These are phyloP conservation scores for Centaurea solstitialis DNA, from an alignment of 129 eudicot genomes.

Conservation along the genomic window DNA sequence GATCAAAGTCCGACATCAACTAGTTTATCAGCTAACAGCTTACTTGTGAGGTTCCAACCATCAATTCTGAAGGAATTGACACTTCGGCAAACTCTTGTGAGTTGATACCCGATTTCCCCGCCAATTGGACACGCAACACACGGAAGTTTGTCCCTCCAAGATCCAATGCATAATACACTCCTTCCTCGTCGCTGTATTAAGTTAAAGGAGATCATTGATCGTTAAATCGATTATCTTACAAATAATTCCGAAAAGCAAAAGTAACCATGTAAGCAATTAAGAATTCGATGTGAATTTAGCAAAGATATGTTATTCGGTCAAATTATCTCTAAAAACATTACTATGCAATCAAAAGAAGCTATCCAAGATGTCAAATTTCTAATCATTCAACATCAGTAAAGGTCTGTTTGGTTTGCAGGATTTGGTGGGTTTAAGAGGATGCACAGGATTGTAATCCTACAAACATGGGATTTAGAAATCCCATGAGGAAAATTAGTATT, in stretches of 20 bases:
- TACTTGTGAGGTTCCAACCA: slow-evolving; percentile 86
- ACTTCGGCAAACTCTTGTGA: slow-evolving; percentile 82
- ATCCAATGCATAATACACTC: slow-evolving; percentile 88
- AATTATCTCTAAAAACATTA: not conserved
- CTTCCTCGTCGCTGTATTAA: slow-evolving; percentile 68
- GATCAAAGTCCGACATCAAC: not conserved
- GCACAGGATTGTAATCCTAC: too few species aligned
- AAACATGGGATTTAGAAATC: too few species aligned
- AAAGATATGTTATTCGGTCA: not conserved
- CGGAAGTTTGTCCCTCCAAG: slow-evolving; percentile 98
- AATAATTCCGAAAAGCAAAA: not conserved
- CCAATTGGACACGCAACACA: slow-evolving; percentile 80
- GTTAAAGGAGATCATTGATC: not conserved
- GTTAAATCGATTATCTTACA: not conserved
- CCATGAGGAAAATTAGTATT: too few species aligned
- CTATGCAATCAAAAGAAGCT: not conserved
- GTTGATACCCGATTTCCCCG: slow-evolving; percentile 60
- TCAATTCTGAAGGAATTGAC: slow-evolving; percentile 75
- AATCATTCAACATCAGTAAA: too few species aligned
- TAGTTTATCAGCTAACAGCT: not conserved
- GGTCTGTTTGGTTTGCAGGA: not conserved
- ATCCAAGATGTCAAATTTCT: not conserved
- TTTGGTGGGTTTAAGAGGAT: too few species aligned
- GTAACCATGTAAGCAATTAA: not conserved
- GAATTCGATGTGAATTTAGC: not conserved